A percentile compares a stretch with the other conserved stretches of the same genome.
These are phyloP conservation scores for Aulographum hederae DNA, from an alignment of 2,329 filamentous ascomycete species.

Conservation along the genomic window DNA sequence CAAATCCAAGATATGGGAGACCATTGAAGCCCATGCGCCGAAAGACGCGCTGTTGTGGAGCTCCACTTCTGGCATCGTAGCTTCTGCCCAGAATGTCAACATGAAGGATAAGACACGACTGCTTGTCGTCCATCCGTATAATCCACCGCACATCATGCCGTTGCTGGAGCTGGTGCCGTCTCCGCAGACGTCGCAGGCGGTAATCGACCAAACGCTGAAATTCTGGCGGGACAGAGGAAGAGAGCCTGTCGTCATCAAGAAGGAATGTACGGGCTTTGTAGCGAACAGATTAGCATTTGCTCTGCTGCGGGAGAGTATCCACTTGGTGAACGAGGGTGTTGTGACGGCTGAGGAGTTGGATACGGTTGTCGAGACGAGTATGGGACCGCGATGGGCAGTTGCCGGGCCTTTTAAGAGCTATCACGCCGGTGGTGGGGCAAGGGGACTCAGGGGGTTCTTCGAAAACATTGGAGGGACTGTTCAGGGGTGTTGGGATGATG, in stretches of 20 bases:
- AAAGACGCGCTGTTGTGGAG: constrained; percentile 34
- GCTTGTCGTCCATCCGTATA: constrained; percentile 41
- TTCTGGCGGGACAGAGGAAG: constrained; percentile 27
- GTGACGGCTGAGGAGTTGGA: constrained; percentile 34
- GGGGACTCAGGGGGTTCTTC: constrained; percentile 33
- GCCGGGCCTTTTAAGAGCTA: constrained; percentile 40
- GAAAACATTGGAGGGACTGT: constrained; percentile 38
- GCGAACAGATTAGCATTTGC: constrained; percentile 40
- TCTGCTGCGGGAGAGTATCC: constrained; percentile 34
- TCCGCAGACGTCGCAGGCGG: constrained; percentile 19
- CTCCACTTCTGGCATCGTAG: constrained; percentile 38
- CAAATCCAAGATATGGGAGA: constrained; percentile 32
- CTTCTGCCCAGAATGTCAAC: constrained; percentile 26
- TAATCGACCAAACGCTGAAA: constrained; percentile 21
- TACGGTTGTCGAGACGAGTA: constrained; percentile 29
- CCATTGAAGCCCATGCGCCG: constrained; percentile 28
- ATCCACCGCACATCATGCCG: constrained; percentile 44
- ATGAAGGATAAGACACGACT: constrained; percentile 26
- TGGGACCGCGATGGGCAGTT: constrained; percentile 37
- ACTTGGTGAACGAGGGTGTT: constrained; percentile 34
- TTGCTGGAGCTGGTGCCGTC: constrained; percentile 38
- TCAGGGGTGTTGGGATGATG: constrained; percentile 33
- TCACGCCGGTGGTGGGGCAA: constrained; percentile 37
- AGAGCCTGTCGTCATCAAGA: constrained; percentile 30
- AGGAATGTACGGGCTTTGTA: constrained; percentile 37